Conservation (phyloP, 768 basidiomycete genomes). For the Rhodotorula diobovata region DNA sequence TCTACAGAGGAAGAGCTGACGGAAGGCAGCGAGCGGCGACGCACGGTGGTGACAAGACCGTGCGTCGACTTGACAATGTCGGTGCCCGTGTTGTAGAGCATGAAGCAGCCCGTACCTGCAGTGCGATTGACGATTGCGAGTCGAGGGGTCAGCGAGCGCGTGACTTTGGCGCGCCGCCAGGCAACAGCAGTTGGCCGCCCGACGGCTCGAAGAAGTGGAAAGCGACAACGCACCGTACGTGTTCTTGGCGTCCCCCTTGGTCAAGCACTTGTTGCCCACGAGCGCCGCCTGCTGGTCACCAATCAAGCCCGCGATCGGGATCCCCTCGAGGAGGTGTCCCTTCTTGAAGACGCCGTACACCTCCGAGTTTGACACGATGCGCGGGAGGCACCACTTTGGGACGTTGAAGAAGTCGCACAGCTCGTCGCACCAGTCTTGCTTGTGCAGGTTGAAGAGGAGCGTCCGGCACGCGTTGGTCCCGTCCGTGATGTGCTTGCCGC, state of each 20-base stretch:
- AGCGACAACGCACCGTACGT: conserved; percentile 61
- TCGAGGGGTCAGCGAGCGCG: neutral
- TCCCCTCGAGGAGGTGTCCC: conserved; percentile 52
- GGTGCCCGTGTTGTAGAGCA: conserved; percentile 86
- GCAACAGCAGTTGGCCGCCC: too few relatives aligned
- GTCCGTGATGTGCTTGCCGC: conserved; percentile 77
- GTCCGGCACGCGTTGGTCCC: conserved; percentile 96
- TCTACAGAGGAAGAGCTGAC: neutral
- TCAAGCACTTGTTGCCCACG: conserved; percentile 90
- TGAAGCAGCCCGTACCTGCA: conserved; percentile 82
- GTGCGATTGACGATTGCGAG: neutral
- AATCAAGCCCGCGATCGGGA: conserved; percentile 84
- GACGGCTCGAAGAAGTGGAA: neutral
- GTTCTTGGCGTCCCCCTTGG: conserved; percentile 88
- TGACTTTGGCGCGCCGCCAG: too few relatives aligned
- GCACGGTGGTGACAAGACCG: conserved; percentile 81
- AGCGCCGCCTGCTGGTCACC: conserved; percentile 99
- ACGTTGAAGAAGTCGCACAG: conserved; percentile 84
- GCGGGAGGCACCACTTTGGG: conserved; percentile 68
- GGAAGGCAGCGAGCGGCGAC: conserved; percentile 30
- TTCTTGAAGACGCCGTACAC: conserved; percentile 70
- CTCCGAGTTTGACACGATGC: conserved; percentile 83
- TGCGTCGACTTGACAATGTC: conserved; percentile 79
- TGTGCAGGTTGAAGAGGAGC: conserved; percentile 76
- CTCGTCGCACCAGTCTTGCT: conserved; percentile 73